phyloP scores from a whole-genome alignment of 768 basidiomycete genomes.

The Grammothele lineata region DNA sequence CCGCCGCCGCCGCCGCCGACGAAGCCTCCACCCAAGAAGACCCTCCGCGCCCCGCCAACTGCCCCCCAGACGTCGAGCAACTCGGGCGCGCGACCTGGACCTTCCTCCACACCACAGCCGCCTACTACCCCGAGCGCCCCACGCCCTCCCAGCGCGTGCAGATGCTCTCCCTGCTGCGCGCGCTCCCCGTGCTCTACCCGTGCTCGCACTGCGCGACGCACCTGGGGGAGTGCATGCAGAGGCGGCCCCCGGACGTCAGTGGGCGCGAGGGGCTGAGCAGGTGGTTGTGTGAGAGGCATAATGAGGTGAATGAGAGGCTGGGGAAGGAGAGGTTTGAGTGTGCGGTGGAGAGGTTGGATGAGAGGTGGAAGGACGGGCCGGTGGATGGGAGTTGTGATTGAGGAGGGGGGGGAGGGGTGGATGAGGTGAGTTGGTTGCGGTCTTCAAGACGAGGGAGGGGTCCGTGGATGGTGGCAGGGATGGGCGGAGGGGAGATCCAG shows the following conservation, averaged over 20 bases:
- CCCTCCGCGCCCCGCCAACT: slow-evolving; percentile 52
- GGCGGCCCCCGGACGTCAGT: slow-evolving; percentile 74
- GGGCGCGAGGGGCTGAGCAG: slow-evolving; percentile 60
- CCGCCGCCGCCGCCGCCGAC: slow-evolving; percentile 11
- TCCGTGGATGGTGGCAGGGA: too few species aligned
- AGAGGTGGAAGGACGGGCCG: slow-evolving; percentile 92
- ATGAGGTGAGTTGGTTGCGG: too few species aligned
- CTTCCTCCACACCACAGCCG: slow-evolving; percentile 92
- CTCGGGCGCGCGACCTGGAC: slow-evolving; percentile 95
- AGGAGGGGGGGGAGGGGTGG: too few species aligned
- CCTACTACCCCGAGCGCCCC: slow-evolving; percentile 89
- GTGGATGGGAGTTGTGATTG: slow-evolving; percentile 85
- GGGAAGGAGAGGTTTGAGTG: slow-evolving; percentile 87
- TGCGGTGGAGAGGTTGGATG: slow-evolving; percentile 54
- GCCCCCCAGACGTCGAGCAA: slow-evolving; percentile 87
- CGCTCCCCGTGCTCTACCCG: slow-evolving; percentile 83
- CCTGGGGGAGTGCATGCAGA: slow-evolving; percentile 65
- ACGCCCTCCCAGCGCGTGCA: slow-evolving; percentile 70
- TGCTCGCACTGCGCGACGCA: slow-evolving; percentile 84
- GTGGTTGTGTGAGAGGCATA: slow-evolving; percentile 93
- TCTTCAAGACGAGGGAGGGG: too few species aligned
- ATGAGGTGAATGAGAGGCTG: slow-evolving; percentile 83
- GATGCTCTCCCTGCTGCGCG: slow-evolving; percentile 77
- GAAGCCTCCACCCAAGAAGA: slow-evolving; percentile 4
- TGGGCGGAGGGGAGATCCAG: too few species aligned